Conservation (phyloP, 768 basidiomycete species). For the Boletales sp. region DNA sequence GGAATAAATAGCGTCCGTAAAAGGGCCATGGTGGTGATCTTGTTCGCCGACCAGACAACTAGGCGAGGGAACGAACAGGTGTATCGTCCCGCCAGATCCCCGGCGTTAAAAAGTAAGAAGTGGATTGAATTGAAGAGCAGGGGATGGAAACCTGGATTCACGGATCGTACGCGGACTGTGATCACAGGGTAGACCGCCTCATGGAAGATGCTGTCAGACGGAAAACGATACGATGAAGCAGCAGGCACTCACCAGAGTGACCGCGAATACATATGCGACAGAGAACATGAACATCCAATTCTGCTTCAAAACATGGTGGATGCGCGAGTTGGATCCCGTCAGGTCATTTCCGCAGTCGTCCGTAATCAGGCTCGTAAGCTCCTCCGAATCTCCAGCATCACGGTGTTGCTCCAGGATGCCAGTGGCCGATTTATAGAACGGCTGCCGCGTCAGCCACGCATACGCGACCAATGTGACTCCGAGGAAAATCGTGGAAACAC, state of each 20-base stretch:
- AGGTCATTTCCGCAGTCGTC: slow-evolving; percentile 19
- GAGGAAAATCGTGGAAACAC: slow-evolving; percentile 64
- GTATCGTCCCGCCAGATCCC: slow-evolving; percentile 70
- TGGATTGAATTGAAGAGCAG: slow-evolving; percentile 79
- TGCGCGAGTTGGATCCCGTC: slow-evolving; percentile 39
- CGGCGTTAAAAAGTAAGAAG: slow-evolving; percentile 71
- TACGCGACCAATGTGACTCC: slow-evolving; percentile 51
- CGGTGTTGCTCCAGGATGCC: slow-evolving; percentile 41
- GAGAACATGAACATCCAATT: slow-evolving; percentile 72
- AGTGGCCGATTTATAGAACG: slow-evolving; percentile 55
- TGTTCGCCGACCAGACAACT: slow-evolving; percentile 64
- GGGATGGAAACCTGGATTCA: slow-evolving; percentile 64
- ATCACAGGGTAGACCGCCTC: slow-evolving; percentile 88
- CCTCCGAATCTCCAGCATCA: slow-evolving; percentile 24
- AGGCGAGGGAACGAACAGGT: slow-evolving; percentile 63
- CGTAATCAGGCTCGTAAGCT: slow-evolving; percentile 36
- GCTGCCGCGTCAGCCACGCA: slow-evolving; percentile 52
- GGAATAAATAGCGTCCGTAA: slow-evolving; percentile 81
- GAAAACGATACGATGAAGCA: background rate
- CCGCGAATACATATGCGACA: slow-evolving; percentile 68
- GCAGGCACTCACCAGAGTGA: slow-evolving; percentile 65
- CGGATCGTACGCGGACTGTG: slow-evolving; percentile 71
- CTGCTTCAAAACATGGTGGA: slow-evolving; percentile 53
- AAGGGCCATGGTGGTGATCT: slow-evolving; percentile 60
- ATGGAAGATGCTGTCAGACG: slow-evolving; percentile 4